Evolutionary conservation across 139 green algal genomes (phyloP), one percentile per base, ranked within the genome.

Genomic region (Closterium sp.): DNA sequence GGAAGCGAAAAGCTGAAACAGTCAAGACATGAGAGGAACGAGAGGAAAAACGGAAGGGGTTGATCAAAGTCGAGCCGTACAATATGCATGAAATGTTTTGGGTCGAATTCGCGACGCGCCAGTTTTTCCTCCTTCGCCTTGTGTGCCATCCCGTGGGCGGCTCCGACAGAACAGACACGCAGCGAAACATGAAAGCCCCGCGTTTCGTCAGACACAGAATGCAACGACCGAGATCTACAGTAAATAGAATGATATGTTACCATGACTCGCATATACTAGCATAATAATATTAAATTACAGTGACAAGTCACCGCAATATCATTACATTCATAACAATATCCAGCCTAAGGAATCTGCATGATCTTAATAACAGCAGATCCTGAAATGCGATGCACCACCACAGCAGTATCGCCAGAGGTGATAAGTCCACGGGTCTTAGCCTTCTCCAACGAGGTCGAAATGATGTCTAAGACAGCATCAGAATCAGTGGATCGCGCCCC

Each of bases 281-380:
- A 50, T 9, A 50, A 50, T 17, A 50, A 50, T 11, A n/a, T 17
- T 50, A 50, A 50, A 50, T 50, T 50, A 50, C 38, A 50, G 38
- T 50, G 38, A 50, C 38, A 50, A 9, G 38, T 50, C 38, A 50
- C 38, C 38, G 7, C 0, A 0, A 9, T 50, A 50, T 50, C 38
- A 45, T 10, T 9, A 50, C 7, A 13, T 9, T 50, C 38, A 50
- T 50, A 50, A 50, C 6, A 50, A 50, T 50, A 88, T 38, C 85
- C 85, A 88, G 22, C 29, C 85, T 88, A 92, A 21, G 89, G 89
- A 22, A 92, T 92, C 30, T 93, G 88, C 86, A 93, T 32, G 11
- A 94, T 92, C 87, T 94, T 94, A 31, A 94, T 94, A 34, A 94
- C 91, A 27, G 91, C 91, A 31, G 91, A 90, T 21, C 70, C 86